Conservation (phyloP, 768 basidiomycete species). For the Rhodotorula toruloides region DNA sequence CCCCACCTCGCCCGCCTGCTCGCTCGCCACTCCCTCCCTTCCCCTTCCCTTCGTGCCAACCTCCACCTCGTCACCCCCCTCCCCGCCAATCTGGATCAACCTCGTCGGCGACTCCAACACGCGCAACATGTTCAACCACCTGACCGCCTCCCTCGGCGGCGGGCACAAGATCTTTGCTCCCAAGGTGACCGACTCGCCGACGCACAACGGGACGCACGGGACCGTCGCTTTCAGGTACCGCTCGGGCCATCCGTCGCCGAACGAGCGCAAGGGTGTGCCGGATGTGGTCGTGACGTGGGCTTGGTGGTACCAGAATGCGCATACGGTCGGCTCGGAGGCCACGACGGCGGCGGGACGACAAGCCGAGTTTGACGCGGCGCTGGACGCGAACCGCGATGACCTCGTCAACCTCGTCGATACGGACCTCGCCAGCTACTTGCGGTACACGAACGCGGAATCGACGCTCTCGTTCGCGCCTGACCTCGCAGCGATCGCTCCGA, state of each 20-base stretch:
- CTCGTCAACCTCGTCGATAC: slow-evolving; percentile 20
- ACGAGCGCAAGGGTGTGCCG: background rate
- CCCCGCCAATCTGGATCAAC: slow-evolving; percentile 26
- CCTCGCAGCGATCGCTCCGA: background rate
- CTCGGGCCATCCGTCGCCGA: background rate
- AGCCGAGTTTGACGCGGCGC: background rate
- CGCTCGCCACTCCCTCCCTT: slow-evolving; percentile 15
- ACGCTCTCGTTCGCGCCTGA: background rate
- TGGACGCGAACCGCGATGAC: slow-evolving; percentile 16
- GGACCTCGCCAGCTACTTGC: slow-evolving; percentile 9
- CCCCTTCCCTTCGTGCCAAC: slow-evolving; percentile 3
- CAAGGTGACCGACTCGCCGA: slow-evolving; percentile 12
- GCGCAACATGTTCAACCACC: slow-evolving; percentile 25
- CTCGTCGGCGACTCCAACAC: slow-evolving; percentile 37
- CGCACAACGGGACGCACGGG: slow-evolving; percentile 32
- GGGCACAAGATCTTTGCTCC: slow-evolving; percentile 10
- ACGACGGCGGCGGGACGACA: background rate
- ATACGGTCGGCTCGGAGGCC: background rate
- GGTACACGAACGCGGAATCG: background rate
- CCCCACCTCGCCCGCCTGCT: slow-evolving; percentile 9
- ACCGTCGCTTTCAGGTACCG: slow-evolving; percentile 16
- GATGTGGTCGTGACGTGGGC: slow-evolving; percentile 26
- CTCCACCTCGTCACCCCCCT: background rate
- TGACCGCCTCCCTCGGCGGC: slow-evolving; percentile 18
- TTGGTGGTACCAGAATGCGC: slow-evolving; percentile 30